Evolutionary conservation across 1,284 basidiomycete species (phyloP).

Genomic region (Boletus sp.): DNA sequence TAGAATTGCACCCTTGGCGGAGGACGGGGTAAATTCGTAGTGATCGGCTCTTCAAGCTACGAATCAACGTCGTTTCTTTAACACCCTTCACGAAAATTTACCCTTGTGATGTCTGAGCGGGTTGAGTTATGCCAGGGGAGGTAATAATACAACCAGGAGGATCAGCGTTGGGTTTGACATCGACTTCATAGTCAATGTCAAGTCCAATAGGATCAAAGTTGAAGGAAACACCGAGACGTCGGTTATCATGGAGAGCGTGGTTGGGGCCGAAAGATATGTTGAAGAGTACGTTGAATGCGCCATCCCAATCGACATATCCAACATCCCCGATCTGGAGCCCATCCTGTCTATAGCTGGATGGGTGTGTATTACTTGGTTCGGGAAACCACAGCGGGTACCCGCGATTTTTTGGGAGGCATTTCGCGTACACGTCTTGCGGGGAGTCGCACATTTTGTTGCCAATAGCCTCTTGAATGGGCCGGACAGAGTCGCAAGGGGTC

Average conservation of each 20-base stretch:
- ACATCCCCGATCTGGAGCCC: conserved; percentile 14
- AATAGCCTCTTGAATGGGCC: too few relatives aligned
- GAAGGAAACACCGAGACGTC: background rate
- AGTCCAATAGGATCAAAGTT: background rate
- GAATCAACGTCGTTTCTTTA: background rate
- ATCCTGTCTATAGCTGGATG: background rate
- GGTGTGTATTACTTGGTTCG: background rate
- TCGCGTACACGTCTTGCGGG: conserved; percentile 7
- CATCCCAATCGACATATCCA: background rate
- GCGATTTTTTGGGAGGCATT: background rate
- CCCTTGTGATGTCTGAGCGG: background rate
- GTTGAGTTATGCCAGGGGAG: background rate
- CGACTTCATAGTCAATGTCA: background rate
- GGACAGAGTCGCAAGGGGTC: too few relatives aligned
- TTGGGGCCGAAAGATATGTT: background rate
- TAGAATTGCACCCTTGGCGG: background rate
- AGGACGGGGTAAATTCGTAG: background rate
- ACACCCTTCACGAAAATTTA: background rate
- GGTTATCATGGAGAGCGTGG: background rate
- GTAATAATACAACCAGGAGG: background rate
- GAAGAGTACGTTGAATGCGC: conserved; percentile 4
- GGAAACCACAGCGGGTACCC: conserved; percentile 12
- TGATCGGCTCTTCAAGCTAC: background rate
- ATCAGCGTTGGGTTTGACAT: background rate
- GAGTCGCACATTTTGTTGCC: background rate